Evolutionary conservation across 2,329 filamentous ascomycete species (phyloP), one percentile per base, ranked within the genome.

Genomic region (Nothopassalora personata): DNA sequence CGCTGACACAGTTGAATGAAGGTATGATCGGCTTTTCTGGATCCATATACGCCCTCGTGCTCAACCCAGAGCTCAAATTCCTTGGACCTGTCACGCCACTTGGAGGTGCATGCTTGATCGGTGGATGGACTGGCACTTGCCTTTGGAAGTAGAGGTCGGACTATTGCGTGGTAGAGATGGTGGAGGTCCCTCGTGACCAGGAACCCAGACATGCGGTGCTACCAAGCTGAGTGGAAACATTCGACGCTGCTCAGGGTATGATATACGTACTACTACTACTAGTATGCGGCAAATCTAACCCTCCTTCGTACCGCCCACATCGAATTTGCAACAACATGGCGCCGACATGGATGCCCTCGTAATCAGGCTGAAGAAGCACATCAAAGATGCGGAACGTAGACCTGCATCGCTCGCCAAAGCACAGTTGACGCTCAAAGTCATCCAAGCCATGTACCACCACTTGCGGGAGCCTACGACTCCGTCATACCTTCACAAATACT

Each of bases 21-120:
- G 49, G 86, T 54, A 87, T 88, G 77, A 83, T 83, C 4, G 80
- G 87, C 78, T 88, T 88, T 73, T 83, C 80, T 60, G 86, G 86
- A 1, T 83, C 80, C 68, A 80, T 89, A 63, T 89, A 89, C 70
- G 76, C 84, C 9, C 77, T 88, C 9, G 78, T 83, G 0, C 75
- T 88, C n/a, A 81, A 87, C 72, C 78, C 82, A 66, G 75, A 79
- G 30, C 86, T 86, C 74, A 81, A 80, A 68, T 74, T 77, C 57
- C 59, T 88, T 62, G 86, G 86, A 0, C 86, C 86, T 0, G 80
- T 87, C 11, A 88, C 86, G 53, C 86, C 86, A 13, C 59, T 88
- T 1, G 86, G 85, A 0, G 85, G 86, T 0, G 64, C 86, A 53
- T 86, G 81, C 60, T 75, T 89, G 64, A 88, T 88, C 68, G 83